phyloP scores from a whole-genome alignment of 495 filamentous ascomycete species.

The Hyaloscypha variabilis region DNA sequence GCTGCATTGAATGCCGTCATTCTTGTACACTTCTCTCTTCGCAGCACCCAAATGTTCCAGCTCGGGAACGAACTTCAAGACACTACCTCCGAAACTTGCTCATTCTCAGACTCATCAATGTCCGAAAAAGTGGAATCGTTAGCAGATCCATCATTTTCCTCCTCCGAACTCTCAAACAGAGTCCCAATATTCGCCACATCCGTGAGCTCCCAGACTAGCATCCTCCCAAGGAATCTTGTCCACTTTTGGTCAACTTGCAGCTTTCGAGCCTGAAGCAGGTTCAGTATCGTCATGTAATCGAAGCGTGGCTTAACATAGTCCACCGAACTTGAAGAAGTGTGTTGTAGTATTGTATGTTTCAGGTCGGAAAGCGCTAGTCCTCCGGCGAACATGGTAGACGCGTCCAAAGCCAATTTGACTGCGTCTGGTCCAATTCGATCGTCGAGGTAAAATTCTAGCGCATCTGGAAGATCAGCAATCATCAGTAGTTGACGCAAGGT shows the following conservation, averaged over 20 bases:
- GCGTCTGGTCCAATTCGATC: background rate
- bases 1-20: too few species aligned
- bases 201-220: background rate
- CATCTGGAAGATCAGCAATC: background rate
- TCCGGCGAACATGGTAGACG: background rate
- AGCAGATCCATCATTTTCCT: background rate
- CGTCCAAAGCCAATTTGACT: background rate
- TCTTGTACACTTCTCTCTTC: too few species aligned
- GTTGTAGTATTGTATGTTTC: background rate
- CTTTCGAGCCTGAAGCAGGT: background rate
- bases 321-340: too few species aligned
- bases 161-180: background rate
- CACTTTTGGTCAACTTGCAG: background rate
- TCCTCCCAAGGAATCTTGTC: background rate
- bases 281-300: background rate
- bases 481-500: background rate
- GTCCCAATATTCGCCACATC: background rate
- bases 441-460: background rate
- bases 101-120: background rate
- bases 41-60: too few species aligned
- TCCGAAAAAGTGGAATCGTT: background rate
- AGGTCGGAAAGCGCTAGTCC: background rate
- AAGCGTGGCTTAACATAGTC: too few species aligned
- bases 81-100: too few species aligned
- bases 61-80: too few species aligned